Base-by-base conservation (phyloP, 805 yeast genomes). In the Ogataea ramenticola region DNA sequence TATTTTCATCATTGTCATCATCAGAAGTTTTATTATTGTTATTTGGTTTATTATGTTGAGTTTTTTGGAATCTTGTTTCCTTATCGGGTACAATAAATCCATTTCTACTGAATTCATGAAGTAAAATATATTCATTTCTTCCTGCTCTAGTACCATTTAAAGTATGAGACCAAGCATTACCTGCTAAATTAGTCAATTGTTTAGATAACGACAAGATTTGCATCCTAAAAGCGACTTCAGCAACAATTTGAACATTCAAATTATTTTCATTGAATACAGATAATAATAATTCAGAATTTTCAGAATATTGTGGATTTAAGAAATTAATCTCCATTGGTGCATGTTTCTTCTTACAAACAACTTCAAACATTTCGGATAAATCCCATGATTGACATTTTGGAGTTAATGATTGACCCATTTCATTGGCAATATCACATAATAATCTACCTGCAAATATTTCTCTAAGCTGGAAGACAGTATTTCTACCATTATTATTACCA, bases 81-180 rank as follows among this genome's bases (percentile, higher is more conserved):
- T 85, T 86, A 59, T 93, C 98, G 1, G 99, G 99, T 3, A 89
- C 86, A 52, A 93, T 79, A 57, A 72, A 91, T 11, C 82, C 82
- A 55, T 82, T 79, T 55, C 82, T 77, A 10, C 81, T 73, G 63
- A 93, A 93, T 65, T 93, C 98, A 62, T 93, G 99, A 44, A 93
- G 67, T 62, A 93, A 70, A 73, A 93, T 86, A 60, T 69, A 93
- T 62, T 93, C 98, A 65, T 91, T 91, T 67, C 99, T 77, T 54
- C 96, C 97, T 10, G 96, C 95, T 55, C 99, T 76, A 0, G 97
- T 88, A 64, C 99, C 99, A 42, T 88, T 82, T 41, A 93, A 70
- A 1, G 99, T 93, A 49, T 87, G 89, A 1, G 95, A 77, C 99
- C 99, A 93, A 0, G 96, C 91, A 61, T 93, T 93, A 54, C 99